A percentile compares a stretch with the other conserved stretches of the same genome.
These are phyloP conservation scores for Trifolium pratense DNA, from an alignment of 306 rosid genomes.

Conservation along the genomic window DNA sequence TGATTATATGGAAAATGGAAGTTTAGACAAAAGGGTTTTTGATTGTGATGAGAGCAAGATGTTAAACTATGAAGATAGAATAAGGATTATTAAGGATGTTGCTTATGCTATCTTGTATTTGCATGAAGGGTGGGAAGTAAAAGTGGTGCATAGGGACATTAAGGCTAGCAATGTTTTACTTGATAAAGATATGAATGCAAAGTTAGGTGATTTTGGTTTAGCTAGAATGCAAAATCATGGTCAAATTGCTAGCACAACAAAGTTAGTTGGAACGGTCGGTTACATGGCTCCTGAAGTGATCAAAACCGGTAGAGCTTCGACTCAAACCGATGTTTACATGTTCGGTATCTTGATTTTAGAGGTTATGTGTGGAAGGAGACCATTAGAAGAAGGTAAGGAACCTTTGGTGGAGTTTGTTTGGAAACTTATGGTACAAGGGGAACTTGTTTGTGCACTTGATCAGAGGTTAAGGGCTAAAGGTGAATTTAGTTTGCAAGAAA, in stretches of 20 bases:
- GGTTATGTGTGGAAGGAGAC: conserved; percentile 87
- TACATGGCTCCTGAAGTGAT: conserved; percentile 84
- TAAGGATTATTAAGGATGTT: conserved; percentile 71
- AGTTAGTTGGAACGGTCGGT: conserved; percentile 80
- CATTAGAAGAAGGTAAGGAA: conserved; percentile 72
- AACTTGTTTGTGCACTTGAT: conserved; percentile 58
- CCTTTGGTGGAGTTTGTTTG: conserved; percentile 69
- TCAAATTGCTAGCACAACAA: conserved; percentile 69
- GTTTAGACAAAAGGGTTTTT: conserved; percentile 73
- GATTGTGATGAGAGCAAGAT: conserved; percentile 49
- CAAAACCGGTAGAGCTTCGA: conserved; percentile 67
- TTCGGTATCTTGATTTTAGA: conserved; percentile 80
- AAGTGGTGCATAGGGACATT: conserved; percentile 83
- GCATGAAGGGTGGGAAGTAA: conserved; percentile 91
- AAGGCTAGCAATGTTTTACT: conserved; percentile 87
- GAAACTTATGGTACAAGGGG: conserved; percentile 57
- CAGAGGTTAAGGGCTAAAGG: conserved; percentile 54
- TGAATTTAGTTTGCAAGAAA: conserved; percentile 53
- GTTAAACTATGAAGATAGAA: conserved; percentile 57
- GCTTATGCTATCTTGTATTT: conserved; percentile 71
- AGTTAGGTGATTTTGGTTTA: conserved; percentile 82
- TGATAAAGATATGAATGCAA: conserved; percentile 82
- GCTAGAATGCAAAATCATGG: conserved; percentile 71
- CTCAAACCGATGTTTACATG: conserved; percentile 73
- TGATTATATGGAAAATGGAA: conserved; percentile 89